Conservation (phyloP, 1,284 basidiomycete species). For the Blastosporella zonata region DNA sequence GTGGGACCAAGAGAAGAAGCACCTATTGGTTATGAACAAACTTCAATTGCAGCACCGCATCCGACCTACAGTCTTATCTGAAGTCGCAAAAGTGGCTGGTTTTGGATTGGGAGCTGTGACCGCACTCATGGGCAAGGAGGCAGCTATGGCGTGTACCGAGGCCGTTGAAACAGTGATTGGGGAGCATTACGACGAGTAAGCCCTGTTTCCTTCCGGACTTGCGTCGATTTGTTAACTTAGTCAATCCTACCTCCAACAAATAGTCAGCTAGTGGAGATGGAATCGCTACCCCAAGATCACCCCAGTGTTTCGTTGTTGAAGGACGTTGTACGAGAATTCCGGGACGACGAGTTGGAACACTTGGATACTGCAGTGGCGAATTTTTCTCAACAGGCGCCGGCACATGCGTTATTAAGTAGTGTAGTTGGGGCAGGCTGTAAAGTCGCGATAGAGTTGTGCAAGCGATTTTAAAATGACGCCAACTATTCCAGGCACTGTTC, state of each 20-base stretch:
- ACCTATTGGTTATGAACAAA: slow-evolving; percentile 82
- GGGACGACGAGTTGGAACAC: slow-evolving; percentile 95
- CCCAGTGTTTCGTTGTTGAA: slow-evolving; percentile 79
- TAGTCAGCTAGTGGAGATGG: slow-evolving; percentile 76
- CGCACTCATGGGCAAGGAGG: slow-evolving; percentile 87
- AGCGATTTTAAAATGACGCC: slow-evolving; percentile 52
- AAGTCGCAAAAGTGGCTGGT: slow-evolving; percentile 83
- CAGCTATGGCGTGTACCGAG: slow-evolving; percentile 98
- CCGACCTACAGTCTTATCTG: slow-evolving; percentile 81
- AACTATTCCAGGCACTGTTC: not conserved
- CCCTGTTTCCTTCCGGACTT: slow-evolving; percentile 16
- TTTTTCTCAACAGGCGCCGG: slow-evolving; percentile 88
- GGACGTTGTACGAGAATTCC: slow-evolving; percentile 79
- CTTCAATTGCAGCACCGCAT: slow-evolving; percentile 82
- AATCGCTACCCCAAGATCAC: slow-evolving; percentile 60
- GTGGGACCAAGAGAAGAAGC: slow-evolving; percentile 97
- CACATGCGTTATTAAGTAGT: slow-evolving; percentile 86
- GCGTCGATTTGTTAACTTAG: not conserved
- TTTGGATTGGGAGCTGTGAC: slow-evolving; percentile 84
- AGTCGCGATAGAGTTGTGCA: slow-evolving; percentile 87
- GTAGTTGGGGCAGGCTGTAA: slow-evolving; percentile 86
- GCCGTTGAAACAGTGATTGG: slow-evolving; percentile 98
- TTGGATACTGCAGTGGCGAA: slow-evolving; percentile 90
- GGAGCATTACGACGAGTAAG: slow-evolving; percentile 97
- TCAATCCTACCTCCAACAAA: not conserved